These are phyloP conservation scores for Eimeria maxima DNA, from an alignment of 169 alveolate genomes.

Conservation along the genomic window DNA sequence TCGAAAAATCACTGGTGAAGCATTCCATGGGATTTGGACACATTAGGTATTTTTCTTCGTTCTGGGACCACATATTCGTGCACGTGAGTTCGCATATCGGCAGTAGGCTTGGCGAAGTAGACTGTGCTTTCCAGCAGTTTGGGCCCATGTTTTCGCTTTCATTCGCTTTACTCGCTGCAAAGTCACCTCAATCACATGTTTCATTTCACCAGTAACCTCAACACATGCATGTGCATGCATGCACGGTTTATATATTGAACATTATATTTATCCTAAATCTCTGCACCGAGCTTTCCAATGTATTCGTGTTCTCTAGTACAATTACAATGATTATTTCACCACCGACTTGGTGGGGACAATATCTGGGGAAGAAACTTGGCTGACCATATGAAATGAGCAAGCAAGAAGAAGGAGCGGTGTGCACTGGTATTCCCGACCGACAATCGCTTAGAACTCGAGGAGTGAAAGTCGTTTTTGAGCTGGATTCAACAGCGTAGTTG, in stretches of 20 bases:
- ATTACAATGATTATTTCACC: background rate
- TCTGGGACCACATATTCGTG: conserved; percentile 22
- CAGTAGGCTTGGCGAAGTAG: conserved; percentile 30
- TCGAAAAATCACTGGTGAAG: conserved; percentile 30
- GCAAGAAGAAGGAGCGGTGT: background rate
- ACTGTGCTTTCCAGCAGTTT: conserved; percentile 28
- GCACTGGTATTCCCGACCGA: background rate
- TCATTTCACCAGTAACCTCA: background rate
- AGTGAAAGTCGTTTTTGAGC: background rate
- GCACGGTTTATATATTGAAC: too few relatives aligned
- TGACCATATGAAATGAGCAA: conserved; percentile 35
- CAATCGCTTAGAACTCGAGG: conserved; percentile 10
- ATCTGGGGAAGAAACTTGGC: background rate
- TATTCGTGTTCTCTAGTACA: background rate
- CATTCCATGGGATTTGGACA: conserved; percentile 35
- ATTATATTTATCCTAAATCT: too few relatives aligned
- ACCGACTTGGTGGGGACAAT: background rate
- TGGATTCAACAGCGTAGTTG: conserved; percentile 15
- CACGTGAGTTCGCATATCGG: conserved; percentile 28
- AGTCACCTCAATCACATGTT: background rate
- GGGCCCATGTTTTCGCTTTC: conserved; percentile 43
- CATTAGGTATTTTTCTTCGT: background rate
- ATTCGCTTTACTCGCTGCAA: background rate
- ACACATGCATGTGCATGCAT: too few relatives aligned
- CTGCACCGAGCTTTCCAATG: background rate